These are phyloP conservation scores for Aspergillus ostianus DNA, from an alignment of 495 filamentous ascomycete genomes.

Conservation along the genomic window DNA sequence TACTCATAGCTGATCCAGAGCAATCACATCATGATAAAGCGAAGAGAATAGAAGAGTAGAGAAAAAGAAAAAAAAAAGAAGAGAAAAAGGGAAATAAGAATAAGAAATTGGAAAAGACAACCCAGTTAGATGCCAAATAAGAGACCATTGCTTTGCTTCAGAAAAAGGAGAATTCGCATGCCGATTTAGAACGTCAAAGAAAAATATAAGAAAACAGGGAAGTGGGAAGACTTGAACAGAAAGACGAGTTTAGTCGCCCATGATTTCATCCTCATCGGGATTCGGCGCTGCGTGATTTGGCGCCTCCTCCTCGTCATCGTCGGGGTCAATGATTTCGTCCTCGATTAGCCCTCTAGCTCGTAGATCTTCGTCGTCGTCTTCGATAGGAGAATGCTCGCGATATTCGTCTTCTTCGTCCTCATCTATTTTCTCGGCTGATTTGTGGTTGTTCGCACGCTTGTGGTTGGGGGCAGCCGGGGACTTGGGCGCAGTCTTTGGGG, in stretches of 20 bases:
- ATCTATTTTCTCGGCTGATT: constrained; percentile 44
- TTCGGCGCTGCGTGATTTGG: constrained; percentile 41
- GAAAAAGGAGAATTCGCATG: neutral
- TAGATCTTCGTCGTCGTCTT: constrained; percentile 62
- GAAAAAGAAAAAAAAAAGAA: neutral
- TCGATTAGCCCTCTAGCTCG: constrained; percentile 59
- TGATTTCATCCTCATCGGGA: constrained; percentile 64
- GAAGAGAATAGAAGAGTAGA: neutral
- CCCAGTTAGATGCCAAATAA: neutral
- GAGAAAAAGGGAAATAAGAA: neutral
- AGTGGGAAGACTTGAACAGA: neutral
- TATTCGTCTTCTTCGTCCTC: constrained; percentile 43
- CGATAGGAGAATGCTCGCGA: constrained; percentile 43
- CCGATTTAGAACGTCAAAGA: neutral
- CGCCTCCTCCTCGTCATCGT: constrained; percentile 47
- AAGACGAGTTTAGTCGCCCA: constrained; percentile 58
- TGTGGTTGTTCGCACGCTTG: constrained; percentile 26
- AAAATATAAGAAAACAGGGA: neutral
- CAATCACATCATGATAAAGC: neutral
- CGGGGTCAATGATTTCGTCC: constrained; percentile 52
- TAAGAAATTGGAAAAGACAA: neutral
- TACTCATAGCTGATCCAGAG: neutral
- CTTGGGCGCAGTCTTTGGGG: constrained; percentile 35
- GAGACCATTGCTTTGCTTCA: neutral
- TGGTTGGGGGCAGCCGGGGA: constrained; percentile 34